Base-by-base conservation (phyloP, 2,329 filamentous ascomycete genomes). In the Boeremia exigua region DNA sequence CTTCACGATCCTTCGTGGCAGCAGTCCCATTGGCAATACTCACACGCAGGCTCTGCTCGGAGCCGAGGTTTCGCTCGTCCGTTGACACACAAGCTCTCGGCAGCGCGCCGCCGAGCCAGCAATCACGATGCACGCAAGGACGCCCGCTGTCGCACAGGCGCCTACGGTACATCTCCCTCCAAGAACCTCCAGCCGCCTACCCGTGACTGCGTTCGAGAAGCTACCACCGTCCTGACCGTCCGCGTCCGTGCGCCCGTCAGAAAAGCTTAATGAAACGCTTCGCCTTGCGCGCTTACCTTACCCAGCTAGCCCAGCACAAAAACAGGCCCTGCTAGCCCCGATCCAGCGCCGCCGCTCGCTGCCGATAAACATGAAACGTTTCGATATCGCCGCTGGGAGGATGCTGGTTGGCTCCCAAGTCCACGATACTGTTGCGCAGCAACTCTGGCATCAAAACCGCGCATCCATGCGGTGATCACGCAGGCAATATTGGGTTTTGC, bases 211-310 rank as follows among this genome's bases (percentile, higher is more conserved):
- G 19, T 23, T 23, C 19, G 19, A 23, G 19, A 23, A 23, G 19
- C 5, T 5, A 23, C 19, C 3, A 23, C 19, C 2, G 19, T 23
- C 19, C 19, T 23, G 3, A 23, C 19, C 19, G 19, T 23, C 19
- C 19, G 19, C 19, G 19, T 23, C 3, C 19, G 19, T 34, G n/a
- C 6, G 4, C 44, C 33, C 51, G 51, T 48, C 45, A 44, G 25
- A 54, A 54, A 54, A 54, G 51, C 51, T 54, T 54, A 54, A 54
- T 48, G 45, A 54, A 54, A 54, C 51, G 51, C 51, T 48, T 48
- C 51, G 8, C 2, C 38, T 1, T 19, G 8, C 36, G 7, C 33
- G 6, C 5, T 32, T 3, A 6, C 53, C 30, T 6, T 6, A 40
- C 4, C 7, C 3, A 3, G 46, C 30, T 56, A 46, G 46, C 12